phyloP scores from a whole-genome alignment of 306 rosid species.

The Chamaecrista fasciculata region DNA sequence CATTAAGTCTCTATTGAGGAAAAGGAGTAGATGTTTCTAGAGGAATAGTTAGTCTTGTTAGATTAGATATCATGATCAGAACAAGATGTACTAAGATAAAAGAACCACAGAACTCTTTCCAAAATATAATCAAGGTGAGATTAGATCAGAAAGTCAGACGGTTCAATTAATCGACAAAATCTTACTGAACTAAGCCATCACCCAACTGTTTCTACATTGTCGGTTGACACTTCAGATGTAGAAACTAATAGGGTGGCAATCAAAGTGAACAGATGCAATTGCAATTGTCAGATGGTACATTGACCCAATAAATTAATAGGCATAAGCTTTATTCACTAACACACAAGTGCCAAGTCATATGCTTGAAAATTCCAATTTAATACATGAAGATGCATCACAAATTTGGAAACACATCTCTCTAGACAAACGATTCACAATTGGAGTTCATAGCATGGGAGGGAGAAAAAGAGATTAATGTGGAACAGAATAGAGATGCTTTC shows the following conservation, averaged over 20 bases:
- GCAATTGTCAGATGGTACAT: conserved; percentile 6
- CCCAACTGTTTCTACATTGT: background rate
- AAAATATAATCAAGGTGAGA: background rate
- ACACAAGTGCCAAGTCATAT: background rate
- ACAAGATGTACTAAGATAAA: background rate
- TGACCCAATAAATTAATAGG: conserved; percentile 10
- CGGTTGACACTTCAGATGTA: conserved; percentile 9
- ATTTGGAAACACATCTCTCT: conserved; percentile 8
- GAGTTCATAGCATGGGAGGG: background rate
- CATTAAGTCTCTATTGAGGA: background rate
- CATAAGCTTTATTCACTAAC: conserved; percentile 14
- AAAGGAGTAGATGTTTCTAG: background rate
- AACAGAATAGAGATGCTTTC: background rate
- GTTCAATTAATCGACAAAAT: conserved; percentile 11
- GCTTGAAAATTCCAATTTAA: background rate
- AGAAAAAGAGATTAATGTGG: background rate
- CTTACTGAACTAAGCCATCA: background rate
- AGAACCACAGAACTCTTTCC: background rate
- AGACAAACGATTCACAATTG: background rate
- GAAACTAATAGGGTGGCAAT: background rate
- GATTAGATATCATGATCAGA: background rate
- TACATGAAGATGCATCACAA: background rate
- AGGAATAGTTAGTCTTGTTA: background rate
- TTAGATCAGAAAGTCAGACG: background rate
- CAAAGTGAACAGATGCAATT: background rate